These are phyloP conservation scores for Claviceps sp. DNA, from an alignment of 2,329 filamentous ascomycete species.

Conservation along the genomic window DNA sequence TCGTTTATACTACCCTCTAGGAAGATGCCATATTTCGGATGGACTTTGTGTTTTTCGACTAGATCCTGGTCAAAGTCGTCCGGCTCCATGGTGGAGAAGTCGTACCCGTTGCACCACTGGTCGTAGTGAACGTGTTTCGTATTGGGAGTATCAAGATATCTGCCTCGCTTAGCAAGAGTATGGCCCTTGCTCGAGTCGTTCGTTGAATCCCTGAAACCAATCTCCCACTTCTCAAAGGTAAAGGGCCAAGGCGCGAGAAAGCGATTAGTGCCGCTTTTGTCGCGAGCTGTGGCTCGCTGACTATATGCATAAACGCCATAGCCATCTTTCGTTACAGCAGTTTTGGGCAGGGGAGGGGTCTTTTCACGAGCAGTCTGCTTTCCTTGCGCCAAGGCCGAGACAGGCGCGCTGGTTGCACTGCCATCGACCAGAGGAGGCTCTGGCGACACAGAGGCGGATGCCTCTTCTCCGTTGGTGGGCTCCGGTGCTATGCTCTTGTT, in stretches of 20 bases:
- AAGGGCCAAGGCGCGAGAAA: constrained; percentile 34
- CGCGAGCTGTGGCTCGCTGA: constrained; percentile 24
- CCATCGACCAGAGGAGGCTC: constrained; percentile 19
- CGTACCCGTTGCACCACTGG: constrained; percentile 37
- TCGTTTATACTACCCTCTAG: constrained; percentile 34
- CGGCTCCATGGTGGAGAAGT: constrained; percentile 33
- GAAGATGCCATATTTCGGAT: constrained; percentile 41
- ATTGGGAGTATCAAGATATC: constrained; percentile 40
- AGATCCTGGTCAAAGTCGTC: constrained; percentile 37
- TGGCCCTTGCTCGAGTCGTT: constrained; percentile 42
- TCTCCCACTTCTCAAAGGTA: constrained; percentile 38
- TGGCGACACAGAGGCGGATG: constrained; percentile 22
- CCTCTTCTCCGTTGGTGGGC: constrained; percentile 21
- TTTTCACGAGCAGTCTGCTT: constrained; percentile 22
- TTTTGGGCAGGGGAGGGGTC: constrained; percentile 25
- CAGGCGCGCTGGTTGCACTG: constrained; percentile 10
- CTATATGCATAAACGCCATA: constrained; percentile 34
- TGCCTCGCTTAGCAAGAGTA: constrained; percentile 37
- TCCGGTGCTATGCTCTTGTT: constrained; percentile 17
- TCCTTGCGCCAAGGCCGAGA: constrained; percentile 13
- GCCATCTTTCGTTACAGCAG: constrained; percentile 34
- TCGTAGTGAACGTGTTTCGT: constrained; percentile 41
- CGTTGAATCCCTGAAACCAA: constrained; percentile 45
- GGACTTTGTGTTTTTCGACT: constrained; percentile 35
- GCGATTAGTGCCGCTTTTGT: constrained; percentile 36